phyloP scores from a whole-genome alignment of 192 early-diverging fungal genomes.

The Helicostylum pulchrum region DNA sequence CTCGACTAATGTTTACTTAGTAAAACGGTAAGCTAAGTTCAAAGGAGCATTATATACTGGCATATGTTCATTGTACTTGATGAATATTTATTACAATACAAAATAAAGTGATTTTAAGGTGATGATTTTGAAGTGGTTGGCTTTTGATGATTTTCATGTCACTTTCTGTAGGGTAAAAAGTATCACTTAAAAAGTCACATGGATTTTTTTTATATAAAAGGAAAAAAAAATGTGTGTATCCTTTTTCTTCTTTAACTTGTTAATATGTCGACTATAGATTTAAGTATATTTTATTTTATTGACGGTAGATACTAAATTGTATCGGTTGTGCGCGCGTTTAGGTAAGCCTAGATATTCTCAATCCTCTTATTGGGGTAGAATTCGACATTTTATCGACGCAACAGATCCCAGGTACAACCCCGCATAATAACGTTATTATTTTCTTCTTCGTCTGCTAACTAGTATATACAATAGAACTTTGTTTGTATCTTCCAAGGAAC shows the following conservation, averaged over 20 bases:
- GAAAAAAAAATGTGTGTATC: background rate
- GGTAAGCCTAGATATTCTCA: constrained; percentile 61
- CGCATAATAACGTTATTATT: background rate
- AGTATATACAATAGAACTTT: constrained; percentile 48
- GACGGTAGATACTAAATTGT: too few relatives aligned
- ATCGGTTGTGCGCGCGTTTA: constrained; percentile 12
- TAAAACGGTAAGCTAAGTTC: too few relatives aligned
- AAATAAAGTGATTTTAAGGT: too few relatives aligned
- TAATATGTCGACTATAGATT: background rate
- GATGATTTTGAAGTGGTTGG: too few relatives aligned
- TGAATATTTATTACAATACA: too few relatives aligned
- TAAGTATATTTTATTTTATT: too few relatives aligned
- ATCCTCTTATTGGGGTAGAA: constrained; percentile 68
- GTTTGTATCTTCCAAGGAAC: constrained; percentile 53
- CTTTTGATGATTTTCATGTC: too few relatives aligned
- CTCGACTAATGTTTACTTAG: too few relatives aligned
- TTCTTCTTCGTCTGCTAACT: background rate
- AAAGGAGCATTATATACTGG: too few relatives aligned
- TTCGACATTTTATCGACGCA: constrained; percentile 70
- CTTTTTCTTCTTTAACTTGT: background rate
- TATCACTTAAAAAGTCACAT: too few relatives aligned
- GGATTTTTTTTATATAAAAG: background rate
- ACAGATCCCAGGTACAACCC: constrained; percentile 58
- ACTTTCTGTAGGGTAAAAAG: too few relatives aligned
- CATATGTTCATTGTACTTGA: too few relatives aligned